These are phyloP conservation scores for Schizothecium vesticola DNA, from an alignment of 495 filamentous ascomycete species.

Conservation along the genomic window DNA sequence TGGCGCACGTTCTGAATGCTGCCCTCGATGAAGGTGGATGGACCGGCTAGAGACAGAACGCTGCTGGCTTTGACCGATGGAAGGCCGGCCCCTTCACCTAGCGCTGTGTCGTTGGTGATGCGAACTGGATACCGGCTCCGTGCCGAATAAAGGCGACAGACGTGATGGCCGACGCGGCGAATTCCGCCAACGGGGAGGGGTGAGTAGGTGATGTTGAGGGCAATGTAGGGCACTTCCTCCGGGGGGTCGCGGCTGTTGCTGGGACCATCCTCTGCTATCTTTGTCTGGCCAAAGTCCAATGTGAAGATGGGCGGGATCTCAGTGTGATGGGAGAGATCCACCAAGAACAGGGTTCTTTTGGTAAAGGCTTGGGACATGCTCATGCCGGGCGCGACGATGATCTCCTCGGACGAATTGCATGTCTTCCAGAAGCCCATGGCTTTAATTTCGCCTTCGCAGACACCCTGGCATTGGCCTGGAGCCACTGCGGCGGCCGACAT, in stretches of 20 bases:
- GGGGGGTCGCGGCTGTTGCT: no score
- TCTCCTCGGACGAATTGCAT: neutral
- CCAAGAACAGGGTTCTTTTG: neutral
- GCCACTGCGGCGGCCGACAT: neutral
- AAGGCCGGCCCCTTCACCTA: neutral
- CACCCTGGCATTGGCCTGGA: neutral
- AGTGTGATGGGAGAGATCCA: neutral
- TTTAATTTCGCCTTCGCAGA: conserved; percentile 2
- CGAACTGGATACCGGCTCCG: neutral
- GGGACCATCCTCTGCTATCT: neutral
- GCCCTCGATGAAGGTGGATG: neutral
- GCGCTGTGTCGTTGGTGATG: conserved; percentile 1
- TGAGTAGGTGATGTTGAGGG: conserved; percentile 1
- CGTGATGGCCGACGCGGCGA: neutral
- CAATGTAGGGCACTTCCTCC: neutral
- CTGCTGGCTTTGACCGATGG: neutral
- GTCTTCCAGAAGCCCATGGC: conserved; percentile 1
- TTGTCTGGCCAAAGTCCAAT: neutral
- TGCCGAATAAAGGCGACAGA: conserved; percentile 1
- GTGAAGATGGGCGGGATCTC: neutral
- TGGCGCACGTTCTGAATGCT: neutral
- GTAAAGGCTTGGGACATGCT: neutral
- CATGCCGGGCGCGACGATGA: neutral
- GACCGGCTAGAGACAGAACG: neutral
- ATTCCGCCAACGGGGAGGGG: neutral